A percentile compares a stretch with the other conserved stretches of the same genome.
Conservation (phyloP, 176 grass and related monocot species). For the Tillandsia fasciculata region DNA sequence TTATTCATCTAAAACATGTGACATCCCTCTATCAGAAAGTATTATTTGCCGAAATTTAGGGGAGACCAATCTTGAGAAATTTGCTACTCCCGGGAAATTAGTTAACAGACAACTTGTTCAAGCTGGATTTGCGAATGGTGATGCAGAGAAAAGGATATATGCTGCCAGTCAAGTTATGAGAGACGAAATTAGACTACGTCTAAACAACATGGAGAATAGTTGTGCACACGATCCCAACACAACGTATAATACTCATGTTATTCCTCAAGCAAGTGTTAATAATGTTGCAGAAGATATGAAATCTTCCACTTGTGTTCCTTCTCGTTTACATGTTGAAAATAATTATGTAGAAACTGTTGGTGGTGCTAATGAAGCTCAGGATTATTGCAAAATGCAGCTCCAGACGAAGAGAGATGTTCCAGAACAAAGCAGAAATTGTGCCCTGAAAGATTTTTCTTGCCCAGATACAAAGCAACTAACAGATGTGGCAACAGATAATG, state of each 20-base stretch:
- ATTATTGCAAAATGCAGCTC: slow-evolving; percentile 2
- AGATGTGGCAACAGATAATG: neutral
- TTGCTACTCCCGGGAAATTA: slow-evolving; percentile 19
- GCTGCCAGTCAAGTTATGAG: slow-evolving; percentile 1
- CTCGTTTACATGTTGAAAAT: neutral
- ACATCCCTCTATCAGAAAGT: slow-evolving; percentile 32
- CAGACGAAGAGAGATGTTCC: neutral
- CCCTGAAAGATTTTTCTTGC: neutral
- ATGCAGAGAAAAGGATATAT: neutral
- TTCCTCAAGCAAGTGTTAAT: neutral
- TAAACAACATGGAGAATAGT: slow-evolving; percentile 2
- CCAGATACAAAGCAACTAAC: neutral
- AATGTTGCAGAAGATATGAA: neutral
- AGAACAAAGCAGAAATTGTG: neutral
- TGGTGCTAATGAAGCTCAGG: neutral
- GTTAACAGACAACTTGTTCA: slow-evolving; percentile 1
- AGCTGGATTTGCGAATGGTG: neutral
- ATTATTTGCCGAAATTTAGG: slow-evolving; percentile 26
- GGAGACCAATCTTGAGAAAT: slow-evolving; percentile 15
- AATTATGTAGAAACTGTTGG: neutral
- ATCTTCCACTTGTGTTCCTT: slow-evolving; percentile 3
- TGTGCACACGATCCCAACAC: neutral
- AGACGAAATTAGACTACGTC: slow-evolving; percentile 3
- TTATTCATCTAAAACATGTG: slow-evolving; percentile 8
- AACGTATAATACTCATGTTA: neutral